These are phyloP conservation scores for Trichoderma brevicompactum DNA, from an alignment of 2,329 filamentous ascomycete genomes.

Conservation along the genomic window DNA sequence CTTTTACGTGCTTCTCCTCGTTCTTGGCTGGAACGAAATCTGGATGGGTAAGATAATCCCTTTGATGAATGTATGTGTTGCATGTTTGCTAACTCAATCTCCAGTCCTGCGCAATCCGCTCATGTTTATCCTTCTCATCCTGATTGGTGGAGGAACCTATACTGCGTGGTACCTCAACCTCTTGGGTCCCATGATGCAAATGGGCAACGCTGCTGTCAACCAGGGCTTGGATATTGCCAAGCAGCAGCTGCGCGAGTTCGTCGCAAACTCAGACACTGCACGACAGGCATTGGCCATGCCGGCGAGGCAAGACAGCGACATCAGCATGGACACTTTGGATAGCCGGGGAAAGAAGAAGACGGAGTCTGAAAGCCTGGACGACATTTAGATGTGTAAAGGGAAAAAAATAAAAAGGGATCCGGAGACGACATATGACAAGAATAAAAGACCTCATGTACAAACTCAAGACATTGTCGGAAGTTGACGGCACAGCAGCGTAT, in stretches of 20 bases:
- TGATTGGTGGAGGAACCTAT: slow-evolving; percentile 78
- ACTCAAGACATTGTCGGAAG: slow-evolving; percentile 2
- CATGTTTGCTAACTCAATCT: neutral
- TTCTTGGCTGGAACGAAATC: slow-evolving; percentile 98
- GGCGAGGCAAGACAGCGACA: slow-evolving; percentile 51
- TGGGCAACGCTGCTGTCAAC: slow-evolving; percentile 83
- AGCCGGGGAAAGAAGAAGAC: slow-evolving; percentile 58
- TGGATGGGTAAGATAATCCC: slow-evolving; percentile 68
- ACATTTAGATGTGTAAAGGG: slow-evolving; percentile 49
- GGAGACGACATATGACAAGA: slow-evolving; percentile 6
- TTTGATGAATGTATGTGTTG: slow-evolving; percentile 45
- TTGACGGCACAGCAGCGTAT: slow-evolving; percentile 6
- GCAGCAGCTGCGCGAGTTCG: slow-evolving; percentile 85
- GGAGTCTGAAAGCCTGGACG: slow-evolving; percentile 62
- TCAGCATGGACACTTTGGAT: slow-evolving; percentile 65
- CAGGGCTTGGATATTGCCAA: slow-evolving; percentile 93
- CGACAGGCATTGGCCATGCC: slow-evolving; percentile 82
- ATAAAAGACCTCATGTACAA: slow-evolving; percentile 18
- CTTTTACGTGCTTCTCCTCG: slow-evolving; percentile 87
- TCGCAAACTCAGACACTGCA: slow-evolving; percentile 84
- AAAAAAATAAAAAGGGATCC: neutral
- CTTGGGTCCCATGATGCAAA: slow-evolving; percentile 93
- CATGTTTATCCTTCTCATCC: slow-evolving; percentile 86
- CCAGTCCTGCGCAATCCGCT: slow-evolving; percentile 90
- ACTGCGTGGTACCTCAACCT: slow-evolving; percentile 93